Conservation (phyloP, 495 filamentous ascomycete genomes). For the Endocarpon pusillum region DNA sequence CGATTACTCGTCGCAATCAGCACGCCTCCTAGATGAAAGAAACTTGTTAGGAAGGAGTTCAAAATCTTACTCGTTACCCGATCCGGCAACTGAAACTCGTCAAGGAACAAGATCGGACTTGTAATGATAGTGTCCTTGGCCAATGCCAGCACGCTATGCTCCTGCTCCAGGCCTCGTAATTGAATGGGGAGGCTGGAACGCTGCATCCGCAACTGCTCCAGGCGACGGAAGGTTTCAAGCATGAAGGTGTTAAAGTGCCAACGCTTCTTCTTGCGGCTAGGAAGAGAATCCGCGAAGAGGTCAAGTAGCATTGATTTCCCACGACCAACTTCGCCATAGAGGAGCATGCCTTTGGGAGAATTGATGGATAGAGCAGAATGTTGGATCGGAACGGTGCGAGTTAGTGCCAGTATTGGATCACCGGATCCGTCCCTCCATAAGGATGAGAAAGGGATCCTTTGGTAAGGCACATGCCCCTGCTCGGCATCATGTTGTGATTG, state of each 20-base stretch:
- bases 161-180: constrained; percentile 22
- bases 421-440: constrained; percentile 15
- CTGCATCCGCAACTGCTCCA: constrained; percentile 36
- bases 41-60: constrained; percentile 50
- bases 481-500: too few relatives aligned
- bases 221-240: constrained; percentile 43
- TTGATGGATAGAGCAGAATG: constrained; percentile 44
- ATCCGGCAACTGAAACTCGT: constrained; percentile 62
- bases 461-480: too few relatives aligned
- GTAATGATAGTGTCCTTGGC: constrained; percentile 49
- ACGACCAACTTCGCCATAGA: constrained; percentile 93
- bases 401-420: constrained; percentile 33
- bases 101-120: constrained; percentile 52
- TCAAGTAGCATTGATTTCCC: constrained; percentile 99
- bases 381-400: constrained; percentile 38
- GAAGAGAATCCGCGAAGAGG: constrained; percentile 87
- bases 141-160: constrained; percentile 46
- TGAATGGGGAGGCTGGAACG: neutral
- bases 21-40: constrained; percentile 59
- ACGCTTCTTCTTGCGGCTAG: constrained; percentile 44
- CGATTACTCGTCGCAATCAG: constrained; percentile 56
- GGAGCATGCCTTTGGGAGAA: constrained; percentile 73
- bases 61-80: constrained; percentile 50
- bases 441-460: constrained; percentile 6
- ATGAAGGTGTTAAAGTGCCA: constrained; percentile 70